Conservation (phyloP, 345 rosid genomes). For the Populus davidiana region DNA sequence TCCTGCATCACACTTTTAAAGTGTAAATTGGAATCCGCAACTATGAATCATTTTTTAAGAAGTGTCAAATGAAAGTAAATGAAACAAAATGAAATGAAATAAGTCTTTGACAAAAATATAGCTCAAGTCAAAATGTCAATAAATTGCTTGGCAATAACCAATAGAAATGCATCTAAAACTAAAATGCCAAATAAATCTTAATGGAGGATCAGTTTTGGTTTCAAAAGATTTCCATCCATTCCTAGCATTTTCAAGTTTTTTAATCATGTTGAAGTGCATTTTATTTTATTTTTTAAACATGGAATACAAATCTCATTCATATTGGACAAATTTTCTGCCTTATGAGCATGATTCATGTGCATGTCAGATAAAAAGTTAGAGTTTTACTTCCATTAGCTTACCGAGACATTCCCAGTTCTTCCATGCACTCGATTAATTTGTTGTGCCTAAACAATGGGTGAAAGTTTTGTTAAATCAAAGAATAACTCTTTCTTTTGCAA, state of each 20-base stretch:
- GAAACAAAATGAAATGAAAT: not conserved
- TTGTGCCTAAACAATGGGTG: constrained; percentile 56
- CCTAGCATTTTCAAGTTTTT: not conserved
- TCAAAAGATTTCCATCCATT: not conserved
- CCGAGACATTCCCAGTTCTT: constrained; percentile 61
- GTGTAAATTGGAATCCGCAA: constrained; percentile 11
- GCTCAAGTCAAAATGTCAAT: not conserved
- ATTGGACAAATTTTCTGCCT: not conserved
- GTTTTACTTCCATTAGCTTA: constrained; percentile 35
- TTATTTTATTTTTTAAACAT: not conserved
- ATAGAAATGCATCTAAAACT: not conserved
- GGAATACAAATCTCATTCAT: not conserved
- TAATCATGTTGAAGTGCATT: not conserved
- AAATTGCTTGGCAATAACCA: not conserved
- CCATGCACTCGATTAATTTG: constrained; percentile 67
- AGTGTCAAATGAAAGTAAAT: not conserved
- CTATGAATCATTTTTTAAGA: constrained; percentile 11
- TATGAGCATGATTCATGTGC: not conserved
- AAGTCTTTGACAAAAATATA: too few species aligned
- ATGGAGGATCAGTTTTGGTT: not conserved
- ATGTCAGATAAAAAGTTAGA: not conserved
- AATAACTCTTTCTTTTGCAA: not conserved
- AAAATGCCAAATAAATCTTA: constrained; percentile 5
- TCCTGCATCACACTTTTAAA: constrained; percentile 46
- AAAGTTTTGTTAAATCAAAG: constrained; percentile 7